Evolutionary conservation across 2,329 filamentous ascomycete genomes (phyloP).

Genomic region (Coniochaeta hoffmannii): DNA sequence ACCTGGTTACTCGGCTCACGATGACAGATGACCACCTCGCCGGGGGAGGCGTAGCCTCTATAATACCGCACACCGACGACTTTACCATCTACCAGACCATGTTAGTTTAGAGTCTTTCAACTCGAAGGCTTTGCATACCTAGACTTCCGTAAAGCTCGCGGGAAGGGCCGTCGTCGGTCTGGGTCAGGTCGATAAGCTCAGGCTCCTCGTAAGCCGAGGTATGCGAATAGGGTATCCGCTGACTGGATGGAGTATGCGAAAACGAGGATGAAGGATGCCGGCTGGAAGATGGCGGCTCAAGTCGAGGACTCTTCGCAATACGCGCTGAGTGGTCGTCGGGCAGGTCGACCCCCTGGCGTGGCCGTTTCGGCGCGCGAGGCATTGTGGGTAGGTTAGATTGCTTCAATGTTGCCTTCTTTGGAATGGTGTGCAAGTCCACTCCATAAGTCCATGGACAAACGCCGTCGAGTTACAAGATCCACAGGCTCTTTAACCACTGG

Average conservation of each 20-base stretch:
- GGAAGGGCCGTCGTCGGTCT: conserved; percentile 30
- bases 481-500: background rate
- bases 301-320: conserved; percentile 17
- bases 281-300: background rate
- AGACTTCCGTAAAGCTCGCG: conserved; percentile 41
- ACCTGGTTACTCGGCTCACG: conserved; percentile 60
- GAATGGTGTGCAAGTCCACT: too few species aligned
- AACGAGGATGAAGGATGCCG: background rate
- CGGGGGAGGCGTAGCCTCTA: conserved; percentile 50
- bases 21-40: conserved; percentile 55
- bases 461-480: background rate
- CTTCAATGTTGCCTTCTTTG: too few species aligned
- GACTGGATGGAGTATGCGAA: background rate
- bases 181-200: conserved; percentile 34
- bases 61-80: conserved; percentile 54
- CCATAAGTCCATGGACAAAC: too few species aligned
- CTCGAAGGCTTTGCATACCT: conserved; percentile 20
- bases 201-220: conserved; percentile 16
- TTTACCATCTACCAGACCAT: conserved; percentile 29
- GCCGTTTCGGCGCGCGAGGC: conserved; percentile 25
- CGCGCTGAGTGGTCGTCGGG: conserved; percentile 25
- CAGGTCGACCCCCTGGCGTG: conserved; percentile 30
- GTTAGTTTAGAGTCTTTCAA: background rate
- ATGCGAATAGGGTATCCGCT: background rate
- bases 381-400: background rate